Conservation (phyloP, 805 yeast species). For the Candida palmyrensis region DNA sequence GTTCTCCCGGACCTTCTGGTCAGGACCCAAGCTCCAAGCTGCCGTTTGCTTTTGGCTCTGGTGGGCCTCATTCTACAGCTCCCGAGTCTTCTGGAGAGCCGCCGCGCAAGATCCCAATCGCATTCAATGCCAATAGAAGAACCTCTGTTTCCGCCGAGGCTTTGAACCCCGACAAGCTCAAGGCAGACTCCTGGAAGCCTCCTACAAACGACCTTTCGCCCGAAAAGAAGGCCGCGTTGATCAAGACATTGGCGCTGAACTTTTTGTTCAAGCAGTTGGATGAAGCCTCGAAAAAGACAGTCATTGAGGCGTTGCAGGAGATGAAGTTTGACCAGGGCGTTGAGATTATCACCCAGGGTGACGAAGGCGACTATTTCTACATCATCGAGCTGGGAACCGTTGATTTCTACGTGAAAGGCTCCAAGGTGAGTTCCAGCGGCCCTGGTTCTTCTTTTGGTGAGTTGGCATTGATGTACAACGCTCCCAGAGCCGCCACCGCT, state of each 20-base stretch:
- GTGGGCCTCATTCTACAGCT: slow-evolving; percentile 7
- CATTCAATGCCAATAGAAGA: slow-evolving; percentile 77
- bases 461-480: slow-evolving; percentile 93
- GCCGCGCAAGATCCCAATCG: slow-evolving; percentile 42
- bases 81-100: slow-evolving; percentile 8
- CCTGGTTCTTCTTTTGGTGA: slow-evolving; percentile 95
- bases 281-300: slow-evolving; percentile 67
- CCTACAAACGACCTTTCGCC: slow-evolving; percentile 60
- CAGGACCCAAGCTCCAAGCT: background rate
- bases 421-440: slow-evolving; percentile 67
- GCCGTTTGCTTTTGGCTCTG: slow-evolving; percentile 2
- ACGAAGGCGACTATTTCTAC: slow-evolving; percentile 90
- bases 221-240: slow-evolving; percentile 64
- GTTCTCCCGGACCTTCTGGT: slow-evolving; percentile 1
- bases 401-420: slow-evolving; percentile 69
- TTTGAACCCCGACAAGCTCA: slow-evolving; percentile 65
- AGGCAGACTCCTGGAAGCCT: slow-evolving; percentile 65
- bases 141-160: slow-evolving; percentile 90
- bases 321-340: slow-evolving; percentile 54
- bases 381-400: slow-evolving; percentile 82
- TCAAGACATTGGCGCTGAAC: slow-evolving; percentile 69
- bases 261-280: slow-evolving; percentile 84
- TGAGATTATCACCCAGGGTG: slow-evolving; percentile 83
- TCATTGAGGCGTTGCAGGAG: slow-evolving; percentile 79
- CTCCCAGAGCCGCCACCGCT: slow-evolving; percentile 97